Evolutionary conservation across 371 early-diverging fungal genomes (phyloP), one percentile per base, ranked within the genome.

Genomic region (Rhizopus microsporus): DNA sequence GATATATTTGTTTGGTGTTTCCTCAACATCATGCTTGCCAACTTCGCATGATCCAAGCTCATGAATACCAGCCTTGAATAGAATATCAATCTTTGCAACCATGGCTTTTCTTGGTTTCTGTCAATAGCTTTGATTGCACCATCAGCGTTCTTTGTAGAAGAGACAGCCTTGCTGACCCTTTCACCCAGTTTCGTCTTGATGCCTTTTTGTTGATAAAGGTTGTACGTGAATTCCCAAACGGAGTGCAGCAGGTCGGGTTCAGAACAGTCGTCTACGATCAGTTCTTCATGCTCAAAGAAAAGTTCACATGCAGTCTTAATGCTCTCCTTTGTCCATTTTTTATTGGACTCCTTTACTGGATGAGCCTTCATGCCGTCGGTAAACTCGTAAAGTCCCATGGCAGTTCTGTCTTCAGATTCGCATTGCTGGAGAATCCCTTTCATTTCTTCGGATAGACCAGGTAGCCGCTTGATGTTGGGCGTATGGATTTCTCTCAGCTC

Each of bases 41-140:
- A 55, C 55, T 49, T 60, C 51, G 35, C 55, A 60, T 16, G 15
- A 49, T 1, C 60, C 60, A 10, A 54, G 30, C 34, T 60, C 60
- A 6, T 23, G 1, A 6, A 35, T 4, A 3, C 42, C 31, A 17
- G 12, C 8, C 10, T 35, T 54, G 13, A 54, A 54, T 23, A 60
- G 17, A n/a, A 48, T 55, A 17, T 50, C 60, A 9, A 60, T 15
- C 37, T 50, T 60, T 2, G 55, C 35, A 4, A 44, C 55, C 0
- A 23, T 44, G 1, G 40, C 51, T 43, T 60, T 49, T 55, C 60
- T 54, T 49, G 49, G 3, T 43, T 49, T 34, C 5, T 40, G 3
- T 43, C 35, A 8, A 42, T 15, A 4, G 37, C 54, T 35, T 54
- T 55, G 5, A 60, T 17, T 29, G 46, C 13, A 29, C 54, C 5